These are phyloP conservation scores for Hemisphaericaspora lyxosophila DNA, from an alignment of 1,139 yeast species.

Conservation along the genomic window DNA sequence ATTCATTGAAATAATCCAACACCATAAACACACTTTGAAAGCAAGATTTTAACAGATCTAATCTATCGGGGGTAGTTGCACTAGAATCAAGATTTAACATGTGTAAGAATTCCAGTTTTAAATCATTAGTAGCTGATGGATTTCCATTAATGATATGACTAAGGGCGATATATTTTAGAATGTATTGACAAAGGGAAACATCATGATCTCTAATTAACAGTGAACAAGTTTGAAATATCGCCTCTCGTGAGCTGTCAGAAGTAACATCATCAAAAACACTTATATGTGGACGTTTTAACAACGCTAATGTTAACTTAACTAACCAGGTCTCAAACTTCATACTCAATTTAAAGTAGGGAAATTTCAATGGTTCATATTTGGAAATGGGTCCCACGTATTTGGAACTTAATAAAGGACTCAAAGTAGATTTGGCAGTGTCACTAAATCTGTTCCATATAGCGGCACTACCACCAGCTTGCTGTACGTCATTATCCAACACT, in stretches of 20 bases:
- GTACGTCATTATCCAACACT: slow-evolving; percentile 23
- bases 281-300: slow-evolving; percentile 46
- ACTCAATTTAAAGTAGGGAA: slow-evolving; percentile 36
- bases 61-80: slow-evolving; percentile 46
- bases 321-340: slow-evolving; percentile 62
- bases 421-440: slow-evolving; percentile 68
- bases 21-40: slow-evolving; percentile 74
- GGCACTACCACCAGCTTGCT: slow-evolving; percentile 19
- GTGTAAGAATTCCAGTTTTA: slow-evolving; percentile 56
- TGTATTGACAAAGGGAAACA: slow-evolving; percentile 61
- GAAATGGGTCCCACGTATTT: slow-evolving; percentile 57
- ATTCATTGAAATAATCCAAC: slow-evolving; percentile 80
- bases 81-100: slow-evolving; percentile 49
- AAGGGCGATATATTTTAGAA: slow-evolving; percentile 78
- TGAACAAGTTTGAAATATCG: slow-evolving; percentile 64
- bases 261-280: slow-evolving; percentile 10
- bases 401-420: slow-evolving; percentile 74
- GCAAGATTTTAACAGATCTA: slow-evolving; percentile 60
- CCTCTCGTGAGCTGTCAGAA: slow-evolving; percentile 18
- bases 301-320: slow-evolving; percentile 61
- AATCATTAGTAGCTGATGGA: slow-evolving; percentile 40
- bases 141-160: slow-evolving; percentile 61
- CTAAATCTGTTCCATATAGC: slow-evolving; percentile 64
- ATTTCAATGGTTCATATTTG: slow-evolving; percentile 33
- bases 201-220: slow-evolving; percentile 73